These are phyloP conservation scores for Trifolium fragiferum DNA, from an alignment of 306 rosid genomes.

Conservation along the genomic window DNA sequence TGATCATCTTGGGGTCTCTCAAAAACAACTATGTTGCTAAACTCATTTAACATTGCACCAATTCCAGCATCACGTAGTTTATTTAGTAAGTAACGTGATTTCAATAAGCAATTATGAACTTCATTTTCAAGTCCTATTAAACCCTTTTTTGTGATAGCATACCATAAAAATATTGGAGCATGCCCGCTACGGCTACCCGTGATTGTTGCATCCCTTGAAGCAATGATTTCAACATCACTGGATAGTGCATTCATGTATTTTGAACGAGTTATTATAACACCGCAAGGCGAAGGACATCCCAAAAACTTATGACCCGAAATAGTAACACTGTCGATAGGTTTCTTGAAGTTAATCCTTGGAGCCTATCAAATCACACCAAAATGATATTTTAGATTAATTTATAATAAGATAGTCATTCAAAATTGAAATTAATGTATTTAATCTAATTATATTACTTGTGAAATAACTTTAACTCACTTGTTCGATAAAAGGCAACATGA, in stretches of 20 bases:
- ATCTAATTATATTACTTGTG: not conserved
- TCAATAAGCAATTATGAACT: conserved; percentile 10
- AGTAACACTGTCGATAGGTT: conserved; percentile 32
- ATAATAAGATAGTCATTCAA: not conserved
- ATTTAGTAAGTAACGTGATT: conserved; percentile 48
- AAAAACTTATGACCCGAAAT: conserved; percentile 39
- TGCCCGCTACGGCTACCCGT: conserved; percentile 23
- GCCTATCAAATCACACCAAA: conserved; percentile 29
- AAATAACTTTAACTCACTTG: conserved; percentile 14
- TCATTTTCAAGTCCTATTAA: conserved; percentile 11
- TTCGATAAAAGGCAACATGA: conserved; percentile 26
- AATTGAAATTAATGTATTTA: not conserved
- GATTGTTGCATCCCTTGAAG: conserved; percentile 33
- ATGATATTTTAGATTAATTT: not conserved
- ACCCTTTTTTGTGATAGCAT: conserved; percentile 23
- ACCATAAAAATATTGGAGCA: conserved; percentile 26
- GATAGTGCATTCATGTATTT: conserved; percentile 59
- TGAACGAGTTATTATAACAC: conserved; percentile 47
- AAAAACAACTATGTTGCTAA: conserved; percentile 60
- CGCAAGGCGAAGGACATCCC: conserved; percentile 43
- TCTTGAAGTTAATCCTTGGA: conserved; percentile 35
- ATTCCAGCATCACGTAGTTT: conserved; percentile 30
- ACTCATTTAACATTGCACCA: conserved; percentile 69
- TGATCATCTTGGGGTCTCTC: conserved; percentile 63
- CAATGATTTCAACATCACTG: conserved; percentile 36